A percentile compares a stretch with the other conserved stretches of the same genome.
These are phyloP conservation scores for Hortaea werneckii DNA, from an alignment of 2,329 filamentous ascomycete genomes.

Conservation along the genomic window DNA sequence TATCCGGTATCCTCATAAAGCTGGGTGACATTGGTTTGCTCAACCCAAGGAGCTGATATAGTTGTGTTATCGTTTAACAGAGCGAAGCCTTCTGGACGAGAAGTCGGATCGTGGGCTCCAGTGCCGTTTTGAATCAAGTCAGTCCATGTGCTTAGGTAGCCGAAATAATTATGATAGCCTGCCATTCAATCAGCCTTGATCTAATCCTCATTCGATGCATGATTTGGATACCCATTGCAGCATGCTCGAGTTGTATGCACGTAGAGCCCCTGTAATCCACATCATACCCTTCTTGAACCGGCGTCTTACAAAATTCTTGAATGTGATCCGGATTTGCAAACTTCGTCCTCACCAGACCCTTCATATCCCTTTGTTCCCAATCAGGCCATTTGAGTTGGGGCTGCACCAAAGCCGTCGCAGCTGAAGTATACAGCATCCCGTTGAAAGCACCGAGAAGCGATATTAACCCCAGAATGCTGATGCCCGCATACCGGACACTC, in stretches of 20 bases:
- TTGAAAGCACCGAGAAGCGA: constrained; percentile 55
- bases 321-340: constrained; percentile 57
- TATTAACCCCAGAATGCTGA: constrained; percentile 54
- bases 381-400: constrained; percentile 56
- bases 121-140: constrained; percentile 46
- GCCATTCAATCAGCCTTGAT: too few relatives aligned
- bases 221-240: constrained; percentile 40
- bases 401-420: constrained; percentile 63
- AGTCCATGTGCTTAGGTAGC: constrained; percentile 19
- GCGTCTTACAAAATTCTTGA: constrained; percentile 47
- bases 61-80: constrained; percentile 65
- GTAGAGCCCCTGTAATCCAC: constrained; percentile 35
- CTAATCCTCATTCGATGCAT: too few relatives aligned
- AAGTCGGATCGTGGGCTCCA: constrained; percentile 30
- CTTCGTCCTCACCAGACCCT: constrained; percentile 47
- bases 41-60: constrained; percentile 58
- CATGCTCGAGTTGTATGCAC: constrained; percentile 60
- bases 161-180: constrained; percentile 59
- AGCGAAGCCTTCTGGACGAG: constrained; percentile 50
- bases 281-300: constrained; percentile 41
- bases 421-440: constrained; percentile 65
- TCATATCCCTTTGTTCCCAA: constrained; percentile 41
- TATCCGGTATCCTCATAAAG: constrained; percentile 42
- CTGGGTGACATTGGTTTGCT: constrained; percentile 46
- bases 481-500: constrained; percentile 52